Evolutionary conservation across 495 filamentous ascomycete genomes (phyloP), one percentile per base, ranked within the genome.

Genomic region (Poronia punctata): DNA sequence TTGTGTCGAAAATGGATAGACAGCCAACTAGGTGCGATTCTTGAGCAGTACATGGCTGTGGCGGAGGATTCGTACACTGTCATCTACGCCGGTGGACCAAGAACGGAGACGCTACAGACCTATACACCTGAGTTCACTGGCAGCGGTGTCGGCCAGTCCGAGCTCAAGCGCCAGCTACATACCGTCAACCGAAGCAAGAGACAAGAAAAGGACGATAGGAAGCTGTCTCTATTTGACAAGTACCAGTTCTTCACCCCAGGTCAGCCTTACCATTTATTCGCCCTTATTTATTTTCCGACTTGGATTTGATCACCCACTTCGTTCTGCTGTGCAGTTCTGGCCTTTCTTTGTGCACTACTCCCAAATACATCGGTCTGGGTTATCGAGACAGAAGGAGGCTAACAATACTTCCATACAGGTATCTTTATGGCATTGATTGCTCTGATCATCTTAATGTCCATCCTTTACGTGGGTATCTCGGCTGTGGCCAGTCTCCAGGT

Each of bases 161-260:
- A 78, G 33, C 49, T 77, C 27, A 75, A 71, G 63, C 54, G 71
- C 18, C 46, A 63, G 39, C 39, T 55, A 39, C 46, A 38, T 25
- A 12, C 26, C 24, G 20, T 51, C 20, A 44, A 31, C 17, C 38
- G 12, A 1, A 2, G 17, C 19, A 38, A 28, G 37, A 52, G 44
- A 23, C 45, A 52, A 15, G 52, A 52, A 34, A 40, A 53, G 37
- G 52, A 44, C 4, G 47, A 49, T 4, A 38, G 60, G 10, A 56
- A 52, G 19, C 62, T 67, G 15, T 81, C 85, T 22, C 63, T 98
- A 32, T 98, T 98, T 54, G 79, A 89, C 61, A 82, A 82, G 54
- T 98, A 98, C 58, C 82, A 92, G 56, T 96, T 83, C 66, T 82
- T 98, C 19, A 86, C 78, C 14, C 86, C 88, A 53, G 73, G 70